These are phyloP conservation scores for Xylaria sp. DNA, from an alignment of 2,329 filamentous ascomycete genomes.

Conservation along the genomic window DNA sequence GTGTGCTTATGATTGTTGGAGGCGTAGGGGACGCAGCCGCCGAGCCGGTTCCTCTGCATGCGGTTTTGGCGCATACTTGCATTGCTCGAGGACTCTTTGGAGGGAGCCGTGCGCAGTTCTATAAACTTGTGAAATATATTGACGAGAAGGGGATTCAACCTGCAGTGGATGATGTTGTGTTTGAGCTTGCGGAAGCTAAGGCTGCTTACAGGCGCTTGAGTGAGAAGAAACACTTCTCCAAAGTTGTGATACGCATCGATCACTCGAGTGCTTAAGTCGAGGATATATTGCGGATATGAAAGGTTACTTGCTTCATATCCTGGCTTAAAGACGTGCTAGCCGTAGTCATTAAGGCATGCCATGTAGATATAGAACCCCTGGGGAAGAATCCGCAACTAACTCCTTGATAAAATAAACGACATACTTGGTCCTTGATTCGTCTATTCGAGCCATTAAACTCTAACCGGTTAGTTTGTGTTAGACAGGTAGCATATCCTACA, in stretches of 20 bases:
- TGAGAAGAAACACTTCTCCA: slow-evolving; percentile 53
- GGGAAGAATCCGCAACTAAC: no score
- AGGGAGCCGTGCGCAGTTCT: slow-evolving; percentile 47
- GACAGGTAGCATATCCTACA: no score
- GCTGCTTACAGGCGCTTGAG: slow-evolving; percentile 50
- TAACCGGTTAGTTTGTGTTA: no score
- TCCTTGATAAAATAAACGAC: no score
- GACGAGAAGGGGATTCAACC: slow-evolving; percentile 50
- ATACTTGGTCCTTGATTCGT: no score
- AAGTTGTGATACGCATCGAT: slow-evolving; percentile 50
- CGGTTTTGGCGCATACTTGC: slow-evolving; percentile 44
- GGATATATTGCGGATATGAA: no score
- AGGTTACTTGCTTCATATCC: no score
- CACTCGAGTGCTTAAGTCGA: slow-evolving; percentile 24
- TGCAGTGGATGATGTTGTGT: slow-evolving; percentile 49
- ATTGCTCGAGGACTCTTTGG: slow-evolving; percentile 48
- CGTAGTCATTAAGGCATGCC: no score
- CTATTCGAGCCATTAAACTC: no score
- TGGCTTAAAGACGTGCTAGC: no score
- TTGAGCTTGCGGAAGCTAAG: slow-evolving; percentile 49
- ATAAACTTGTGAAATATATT: slow-evolving; percentile 48
- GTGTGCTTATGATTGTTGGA: slow-evolving; percentile 51
- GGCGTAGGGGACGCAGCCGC: slow-evolving; percentile 49
- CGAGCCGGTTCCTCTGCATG: slow-evolving; percentile 44
- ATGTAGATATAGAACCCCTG: no score